Evolutionary conservation across 2,329 filamentous ascomycete species (phyloP), one percentile per base, ranked within the genome.

Genomic region (Pseudopithomyces maydicus): DNA sequence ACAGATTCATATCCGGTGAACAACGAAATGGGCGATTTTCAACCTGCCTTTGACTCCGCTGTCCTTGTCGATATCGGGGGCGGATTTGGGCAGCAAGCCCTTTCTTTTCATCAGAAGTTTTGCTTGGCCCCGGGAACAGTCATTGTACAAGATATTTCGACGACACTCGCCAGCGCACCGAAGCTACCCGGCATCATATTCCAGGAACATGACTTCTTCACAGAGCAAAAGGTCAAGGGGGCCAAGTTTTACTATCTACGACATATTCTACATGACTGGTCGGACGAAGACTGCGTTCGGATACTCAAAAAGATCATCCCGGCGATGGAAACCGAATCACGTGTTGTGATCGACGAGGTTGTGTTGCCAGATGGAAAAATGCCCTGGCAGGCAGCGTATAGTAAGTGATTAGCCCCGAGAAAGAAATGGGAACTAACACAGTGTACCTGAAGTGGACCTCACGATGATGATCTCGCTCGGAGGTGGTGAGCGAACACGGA

Each of bases 191-290:
- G 68, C 3, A 59, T 73, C 12, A 67, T 70, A 17, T 75, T 74
- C 23, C 51, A 64, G 35, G 56, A 55, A 11, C 66, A 75, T 22
- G 70, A 75, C 43, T 76, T 75, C 63, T 75, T 74, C 57, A 65
- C 52, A 1, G 52, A 58, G 2, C 73, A 76, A 26, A 60, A 66
- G 1, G 53, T 73, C 36, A 61, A 63, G 8, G 66, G 61, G 8
- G 73, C 71, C 2, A 71, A 71, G 35, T 69, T 73, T 22, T 75
- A 74, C 54, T 71, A 74, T 35, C 54, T 75, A 7, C 59, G 67
- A 12, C 64, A 69, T 46, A 68, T 76, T 14, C 53, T 74, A 48
- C 73, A 76, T 48, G 71, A 76, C 52, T 75, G 71, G 71, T 56
- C 63, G 0, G 66, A 74, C 44, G 62, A 62, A 3, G 64, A 71